Evolutionary conservation across 345 rosid species (phyloP).

Genomic region (Durio zibethinus): DNA sequence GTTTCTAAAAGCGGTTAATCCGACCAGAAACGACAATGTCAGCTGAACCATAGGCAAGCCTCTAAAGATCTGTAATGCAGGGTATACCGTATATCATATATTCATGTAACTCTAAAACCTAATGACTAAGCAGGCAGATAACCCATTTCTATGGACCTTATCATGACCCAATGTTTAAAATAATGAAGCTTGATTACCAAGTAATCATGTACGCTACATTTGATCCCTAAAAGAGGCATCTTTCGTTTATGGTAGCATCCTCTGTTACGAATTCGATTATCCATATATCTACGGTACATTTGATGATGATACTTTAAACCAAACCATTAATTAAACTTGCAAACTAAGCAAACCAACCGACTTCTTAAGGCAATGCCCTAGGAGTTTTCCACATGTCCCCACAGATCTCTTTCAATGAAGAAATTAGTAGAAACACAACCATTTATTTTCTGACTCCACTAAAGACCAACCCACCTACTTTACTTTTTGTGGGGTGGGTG

Average conservation of each 20-base stretch:
- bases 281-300: not conserved
- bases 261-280: not conserved
- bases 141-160: not conserved
- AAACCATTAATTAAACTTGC: not conserved
- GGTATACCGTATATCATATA: no score
- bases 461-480: not conserved
- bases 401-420: not conserved
- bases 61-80: not conserved
- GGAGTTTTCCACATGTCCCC: not conserved
- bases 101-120: no score
- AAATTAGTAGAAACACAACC: not conserved
- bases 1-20: not conserved
- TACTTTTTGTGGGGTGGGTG: not conserved
- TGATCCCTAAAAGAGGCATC: not conserved
- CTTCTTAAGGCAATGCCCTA: not conserved
- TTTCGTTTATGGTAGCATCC: not conserved
- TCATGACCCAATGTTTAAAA: not conserved
- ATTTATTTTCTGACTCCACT: not conserved
- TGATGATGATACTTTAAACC: not conserved
- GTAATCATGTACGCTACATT: not conserved
- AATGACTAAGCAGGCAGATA: not conserved
- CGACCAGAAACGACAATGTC: not conserved
- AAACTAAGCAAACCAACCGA: not conserved
- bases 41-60: not conserved
- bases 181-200: not conserved